A percentile compares a stretch with the other conserved stretches of the same genome.
Evolutionary conservation across 345 rosid genomes (phyloP).

Genomic region (Sonneratia alba): DNA sequence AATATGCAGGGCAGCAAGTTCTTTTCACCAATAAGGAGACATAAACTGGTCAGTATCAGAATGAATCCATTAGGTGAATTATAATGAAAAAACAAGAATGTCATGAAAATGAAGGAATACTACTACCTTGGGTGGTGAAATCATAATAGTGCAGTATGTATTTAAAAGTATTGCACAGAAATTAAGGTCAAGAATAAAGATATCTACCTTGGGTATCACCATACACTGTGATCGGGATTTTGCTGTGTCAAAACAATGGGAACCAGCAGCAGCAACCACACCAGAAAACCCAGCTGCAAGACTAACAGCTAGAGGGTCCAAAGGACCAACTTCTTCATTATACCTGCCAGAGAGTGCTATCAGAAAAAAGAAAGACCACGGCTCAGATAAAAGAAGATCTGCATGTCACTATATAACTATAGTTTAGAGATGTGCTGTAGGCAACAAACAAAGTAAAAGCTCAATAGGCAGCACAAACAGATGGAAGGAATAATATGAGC

Average conservation of each 20-base stretch:
- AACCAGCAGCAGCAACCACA: conserved; percentile 76
- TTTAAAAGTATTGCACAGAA: neutral
- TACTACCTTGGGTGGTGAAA: neutral
- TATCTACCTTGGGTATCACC: conserved; percentile 73
- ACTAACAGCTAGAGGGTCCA: conserved; percentile 60
- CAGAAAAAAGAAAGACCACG: neutral
- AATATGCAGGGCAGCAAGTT: too few species aligned
- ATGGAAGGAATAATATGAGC: too few species aligned
- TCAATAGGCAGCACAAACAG: too few species aligned
- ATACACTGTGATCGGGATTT: conserved; percentile 68
- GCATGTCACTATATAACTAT: neutral
- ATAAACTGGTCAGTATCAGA: too few species aligned
- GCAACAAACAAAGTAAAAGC: too few species aligned
- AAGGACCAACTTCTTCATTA: conserved; percentile 66
- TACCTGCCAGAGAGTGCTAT: conserved; percentile 25
- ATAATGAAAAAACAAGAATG: neutral
- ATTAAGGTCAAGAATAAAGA: neutral
- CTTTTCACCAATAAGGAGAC: too few species aligned
- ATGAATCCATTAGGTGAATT: too few species aligned
- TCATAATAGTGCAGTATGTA: neutral
- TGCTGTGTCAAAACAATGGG: conserved; percentile 89
- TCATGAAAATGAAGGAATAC: neutral
- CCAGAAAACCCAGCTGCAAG: conserved; percentile 82
- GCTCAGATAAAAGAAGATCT: neutral
- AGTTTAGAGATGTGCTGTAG: neutral